Evolutionary conservation across 164 flowering plant species (phyloP).

Genomic region (Paratinospora sagittata): DNA sequence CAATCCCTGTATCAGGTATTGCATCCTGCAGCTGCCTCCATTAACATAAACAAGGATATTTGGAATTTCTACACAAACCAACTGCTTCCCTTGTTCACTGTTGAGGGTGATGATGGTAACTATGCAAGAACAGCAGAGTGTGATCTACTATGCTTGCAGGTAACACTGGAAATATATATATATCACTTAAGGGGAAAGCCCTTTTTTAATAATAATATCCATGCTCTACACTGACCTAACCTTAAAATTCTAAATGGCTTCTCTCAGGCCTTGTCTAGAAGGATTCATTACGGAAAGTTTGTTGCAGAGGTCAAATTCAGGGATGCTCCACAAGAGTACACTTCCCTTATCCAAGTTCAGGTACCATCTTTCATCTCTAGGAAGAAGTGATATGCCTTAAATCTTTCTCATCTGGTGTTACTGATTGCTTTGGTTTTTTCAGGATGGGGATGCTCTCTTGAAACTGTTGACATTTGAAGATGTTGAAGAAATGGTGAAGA

Average conservation of each 20-base stretch:
- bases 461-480: conserved; percentile 51
- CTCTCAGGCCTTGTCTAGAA: conserved; percentile 71
- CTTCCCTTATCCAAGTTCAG: conserved; percentile 56
- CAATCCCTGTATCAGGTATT: conserved; percentile 39
- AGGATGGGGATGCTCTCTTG: conserved; percentile 74
- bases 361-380: conserved; percentile 26
- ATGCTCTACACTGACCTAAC: not conserved
- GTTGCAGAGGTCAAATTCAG: conserved; percentile 88
- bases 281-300: conserved; percentile 86
- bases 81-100: conserved; percentile 52
- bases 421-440: conserved; percentile 16
- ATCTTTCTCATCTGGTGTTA: not conserved
- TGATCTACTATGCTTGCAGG: conserved; percentile 82
- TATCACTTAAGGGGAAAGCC: not conserved
- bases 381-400: not conserved
- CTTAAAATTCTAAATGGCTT: not conserved
- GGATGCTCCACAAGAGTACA: conserved; percentile 66
- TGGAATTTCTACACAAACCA: conserved; percentile 55
- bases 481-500: conserved; percentile 67
- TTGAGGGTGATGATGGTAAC: conserved; percentile 75
- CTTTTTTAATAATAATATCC: not conserved
- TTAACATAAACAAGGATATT: conserved; percentile 59
- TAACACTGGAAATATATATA: conserved; percentile 18
- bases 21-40: conserved; percentile 53
- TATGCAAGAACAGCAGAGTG: conserved; percentile 52